Evolutionary conservation across 257 asterid genomes (phyloP), one percentile per base, ranked within the genome.

Genomic region (Eucommia ulmoides): DNA sequence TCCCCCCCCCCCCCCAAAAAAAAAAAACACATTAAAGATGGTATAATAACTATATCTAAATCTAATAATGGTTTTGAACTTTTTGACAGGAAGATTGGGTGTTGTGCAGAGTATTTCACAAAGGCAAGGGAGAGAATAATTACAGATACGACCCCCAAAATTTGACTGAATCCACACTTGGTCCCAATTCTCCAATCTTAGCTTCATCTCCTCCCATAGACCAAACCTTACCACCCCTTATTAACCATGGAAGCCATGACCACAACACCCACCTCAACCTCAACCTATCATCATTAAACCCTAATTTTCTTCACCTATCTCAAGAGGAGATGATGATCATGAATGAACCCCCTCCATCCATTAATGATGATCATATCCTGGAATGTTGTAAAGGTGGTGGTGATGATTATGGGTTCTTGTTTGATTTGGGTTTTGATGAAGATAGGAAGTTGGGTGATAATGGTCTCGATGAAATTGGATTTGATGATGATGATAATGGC

Each of bases 21-120:
- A n/a, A n/a, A n/a, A n/a, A n/a, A n/a, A n/a, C n/a, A n/a, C n/a
- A n/a, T n/a, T n/a, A n/a, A n/a, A n/a, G n/a, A n/a, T n/a, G n/a
- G n/a, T n/a, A n/a, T n/a, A n/a, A n/a, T n/a, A n/a, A n/a, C n/a
- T n/a, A n/a, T n/a, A n/a, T n/a, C n/a, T n/a, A n/a, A n/a, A 35
- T 35, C 44, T 35, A 11, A 35, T 35, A 9, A 4, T 15, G 2
- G 44, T 16, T 42, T 42, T 42, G 10, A 3, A 38, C 45, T 35
- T 1, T 20, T 57, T 69, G 23, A 33, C 87, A 86, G 94, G 96
- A 86, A 60, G 94, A 86, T 19, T 86, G 96, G 96, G 96, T 86
- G 7, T 51, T 86, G 20, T 82, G 82, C 42, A 64, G 78, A 74
- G 96, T 86, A 29, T 80, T 86, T 24, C 68, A 86, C 74, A 86